Percentiles rank a stretch among this genome's conserved stretches.
phyloP scores from a whole-genome alignment of 1,139 yeast species.

The Neolecta irregularis region DNA sequence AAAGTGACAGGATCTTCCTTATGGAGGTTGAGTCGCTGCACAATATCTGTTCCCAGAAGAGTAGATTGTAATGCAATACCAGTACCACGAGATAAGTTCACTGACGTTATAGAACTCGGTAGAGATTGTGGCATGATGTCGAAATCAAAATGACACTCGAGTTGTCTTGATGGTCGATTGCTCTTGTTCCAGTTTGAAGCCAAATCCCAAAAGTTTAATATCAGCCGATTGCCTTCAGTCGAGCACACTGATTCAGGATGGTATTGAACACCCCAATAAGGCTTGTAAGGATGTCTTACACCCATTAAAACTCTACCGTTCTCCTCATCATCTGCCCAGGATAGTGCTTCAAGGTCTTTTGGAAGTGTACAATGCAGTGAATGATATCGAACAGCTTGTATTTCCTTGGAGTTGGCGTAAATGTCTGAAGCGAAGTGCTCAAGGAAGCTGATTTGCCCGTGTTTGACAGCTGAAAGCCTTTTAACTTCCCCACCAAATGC shows the following conservation, averaged over 20 bases:
- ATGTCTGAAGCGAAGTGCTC: constrained; percentile 27
- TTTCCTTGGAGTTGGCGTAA: constrained; percentile 19
- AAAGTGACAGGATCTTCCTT: constrained; percentile 29
- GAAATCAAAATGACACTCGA: too few relatives aligned
- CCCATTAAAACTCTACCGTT: constrained; percentile 50
- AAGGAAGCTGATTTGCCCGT: constrained; percentile 63
- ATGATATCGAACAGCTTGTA: constrained; percentile 70
- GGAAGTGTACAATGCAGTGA: constrained; percentile 40
- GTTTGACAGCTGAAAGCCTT: constrained; percentile 47
- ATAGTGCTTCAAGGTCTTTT: constrained; percentile 18
- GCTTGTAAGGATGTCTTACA: constrained; percentile 41
- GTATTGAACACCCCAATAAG: constrained; percentile 88
- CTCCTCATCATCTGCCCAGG: constrained; percentile 16
- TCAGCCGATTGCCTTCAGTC: constrained; percentile 40
- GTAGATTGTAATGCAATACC: background rate
- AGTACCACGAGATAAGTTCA: too few relatives aligned
- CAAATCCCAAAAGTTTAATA: constrained; percentile 45
- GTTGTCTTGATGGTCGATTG: background rate
- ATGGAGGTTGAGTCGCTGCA: background rate
- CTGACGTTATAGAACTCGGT: too few relatives aligned
- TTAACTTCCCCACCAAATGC: constrained; percentile 45
- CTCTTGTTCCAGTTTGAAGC: constrained; percentile 31
- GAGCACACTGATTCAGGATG: constrained; percentile 96
- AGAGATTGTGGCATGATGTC: too few relatives aligned
- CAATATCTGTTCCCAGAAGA: background rate